Evolutionary conservation across 2,329 filamentous ascomycete species (phyloP).

Genomic region (Simplicillium aogashimaense): DNA sequence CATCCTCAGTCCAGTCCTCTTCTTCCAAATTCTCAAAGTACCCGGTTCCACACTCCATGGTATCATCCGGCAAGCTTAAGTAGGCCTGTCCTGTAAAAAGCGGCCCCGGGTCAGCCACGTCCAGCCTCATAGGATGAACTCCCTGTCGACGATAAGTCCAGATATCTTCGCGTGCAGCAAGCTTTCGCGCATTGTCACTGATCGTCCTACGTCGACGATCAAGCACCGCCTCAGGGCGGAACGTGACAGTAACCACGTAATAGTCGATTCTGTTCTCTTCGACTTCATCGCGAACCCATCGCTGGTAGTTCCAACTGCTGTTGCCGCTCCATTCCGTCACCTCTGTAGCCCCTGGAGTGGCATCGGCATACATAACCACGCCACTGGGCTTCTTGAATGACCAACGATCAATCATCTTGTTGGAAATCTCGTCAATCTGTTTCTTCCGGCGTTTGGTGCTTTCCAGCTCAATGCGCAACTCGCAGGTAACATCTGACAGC

Average conservation of each 20-base stretch:
- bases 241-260: conserved; percentile 30
- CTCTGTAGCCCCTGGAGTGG: conserved; percentile 11
- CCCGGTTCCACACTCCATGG: too few relatives aligned
- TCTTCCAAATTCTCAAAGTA: too few relatives aligned
- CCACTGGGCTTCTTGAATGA: conserved; percentile 23
- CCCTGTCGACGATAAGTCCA: too few relatives aligned
- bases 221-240: conserved; percentile 12
- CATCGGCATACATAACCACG: conserved; percentile 17
- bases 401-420: conserved; percentile 22
- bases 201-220: conserved; percentile 9
- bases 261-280: conserved; percentile 28
- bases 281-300: conserved; percentile 33
- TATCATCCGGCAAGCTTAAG: too few relatives aligned
- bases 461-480: conserved; percentile 36
- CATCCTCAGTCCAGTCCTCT: too few relatives aligned
- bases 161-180: too few relatives aligned
- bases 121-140: too few relatives aligned
- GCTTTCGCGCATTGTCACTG: background rate
- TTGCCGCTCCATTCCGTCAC: conserved; percentile 32
- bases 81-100: too few relatives aligned
- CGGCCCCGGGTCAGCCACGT: too few relatives aligned
- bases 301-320: conserved; percentile 25
- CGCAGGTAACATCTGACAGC: conserved; percentile 22
- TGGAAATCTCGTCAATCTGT: conserved; percentile 33
- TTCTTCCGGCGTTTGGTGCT: conserved; percentile 31